phyloP scores from a whole-genome alignment of 2,329 filamentous ascomycete species.

The Ustulina deusta region DNA sequence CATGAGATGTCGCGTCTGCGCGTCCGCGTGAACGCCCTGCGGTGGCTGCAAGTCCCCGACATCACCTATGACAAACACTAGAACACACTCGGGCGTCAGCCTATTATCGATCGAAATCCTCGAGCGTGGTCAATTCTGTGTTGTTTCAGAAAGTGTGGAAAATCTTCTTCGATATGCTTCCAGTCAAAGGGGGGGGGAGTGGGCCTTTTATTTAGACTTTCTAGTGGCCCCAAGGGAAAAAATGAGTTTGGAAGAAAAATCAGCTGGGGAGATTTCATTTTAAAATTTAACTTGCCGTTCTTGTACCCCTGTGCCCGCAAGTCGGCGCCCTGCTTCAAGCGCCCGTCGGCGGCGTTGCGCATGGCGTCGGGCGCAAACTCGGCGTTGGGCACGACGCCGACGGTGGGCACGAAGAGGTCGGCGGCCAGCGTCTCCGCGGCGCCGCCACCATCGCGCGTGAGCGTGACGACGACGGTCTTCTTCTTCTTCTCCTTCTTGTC shows the following conservation, averaged over 20 bases:
- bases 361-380: constrained; percentile 56
- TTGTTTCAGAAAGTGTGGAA: not conserved
- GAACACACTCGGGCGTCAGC: not conserved
- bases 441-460: constrained; percentile 48
- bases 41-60: constrained; percentile 56
- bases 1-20: constrained; percentile 46
- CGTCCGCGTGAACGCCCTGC: constrained; percentile 50
- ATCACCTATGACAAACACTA: constrained; percentile 60
- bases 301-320: constrained; percentile 53
- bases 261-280: no score
- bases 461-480: constrained; percentile 36
- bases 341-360: constrained; percentile 51
- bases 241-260: not conserved
- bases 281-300: constrained; percentile 45
- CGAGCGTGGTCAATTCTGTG: not conserved
- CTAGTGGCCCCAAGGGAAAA: no score
- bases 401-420: constrained; percentile 62
- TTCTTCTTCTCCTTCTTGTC: not conserved
- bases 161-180: not conserved
- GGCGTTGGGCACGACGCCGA: constrained; percentile 60
- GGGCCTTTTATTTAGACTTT: not conserved
- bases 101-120: no score
- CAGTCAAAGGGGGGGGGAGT: not conserved
- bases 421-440: constrained; percentile 54
- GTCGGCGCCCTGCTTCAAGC: constrained; percentile 54